Conservation (phyloP, 2,329 filamentous ascomycete genomes). For the Zalaria obscura region DNA sequence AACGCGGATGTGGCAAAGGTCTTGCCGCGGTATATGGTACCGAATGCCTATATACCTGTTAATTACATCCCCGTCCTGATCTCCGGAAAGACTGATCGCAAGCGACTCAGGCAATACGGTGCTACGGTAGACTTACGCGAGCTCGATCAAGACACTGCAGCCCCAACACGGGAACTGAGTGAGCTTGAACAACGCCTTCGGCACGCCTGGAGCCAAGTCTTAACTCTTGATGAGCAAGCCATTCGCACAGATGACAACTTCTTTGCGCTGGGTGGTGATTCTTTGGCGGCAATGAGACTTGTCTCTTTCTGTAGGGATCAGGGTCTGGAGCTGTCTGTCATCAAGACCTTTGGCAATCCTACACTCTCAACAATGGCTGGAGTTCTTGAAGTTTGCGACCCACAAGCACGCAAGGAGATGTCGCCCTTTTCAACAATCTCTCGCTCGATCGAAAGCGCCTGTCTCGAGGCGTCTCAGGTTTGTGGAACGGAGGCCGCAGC, state of each 20-base stretch:
- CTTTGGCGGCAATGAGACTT: constrained; percentile 30
- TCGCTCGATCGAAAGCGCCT: constrained; percentile 12
- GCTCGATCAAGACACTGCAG: constrained; percentile 5
- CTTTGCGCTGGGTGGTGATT: constrained; percentile 32
- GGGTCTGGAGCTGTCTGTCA: constrained; percentile 25
- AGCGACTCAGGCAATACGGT: constrained; percentile 10
- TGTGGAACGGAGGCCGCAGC: constrained; percentile 12
- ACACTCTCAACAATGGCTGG: constrained; percentile 31
- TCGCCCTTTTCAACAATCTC: constrained; percentile 18
- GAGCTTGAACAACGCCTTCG: constrained; percentile 6
- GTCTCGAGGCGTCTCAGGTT: constrained; percentile 21
- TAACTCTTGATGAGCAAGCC: constrained; percentile 3
- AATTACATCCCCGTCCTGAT: constrained; percentile 27
- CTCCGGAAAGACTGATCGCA: constrained; percentile 27
- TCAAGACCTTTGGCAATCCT: constrained; percentile 28
- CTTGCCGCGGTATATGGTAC: constrained; percentile 23
- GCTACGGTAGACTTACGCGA: constrained; percentile 7
- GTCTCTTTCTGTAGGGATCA: constrained; percentile 22
- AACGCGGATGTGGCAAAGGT: constrained; percentile 7
- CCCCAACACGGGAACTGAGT: constrained; percentile 25
- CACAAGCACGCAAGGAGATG: constrained; percentile 13
- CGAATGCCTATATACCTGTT: constrained; percentile 29
- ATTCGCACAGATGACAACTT: constrained; percentile 27
- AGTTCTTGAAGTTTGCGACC: constrained; percentile 14
- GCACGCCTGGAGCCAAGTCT: constrained; percentile 2